phyloP scores from a whole-genome alignment of 352 stramenopile species.

The Phytophthora meadii region DNA sequence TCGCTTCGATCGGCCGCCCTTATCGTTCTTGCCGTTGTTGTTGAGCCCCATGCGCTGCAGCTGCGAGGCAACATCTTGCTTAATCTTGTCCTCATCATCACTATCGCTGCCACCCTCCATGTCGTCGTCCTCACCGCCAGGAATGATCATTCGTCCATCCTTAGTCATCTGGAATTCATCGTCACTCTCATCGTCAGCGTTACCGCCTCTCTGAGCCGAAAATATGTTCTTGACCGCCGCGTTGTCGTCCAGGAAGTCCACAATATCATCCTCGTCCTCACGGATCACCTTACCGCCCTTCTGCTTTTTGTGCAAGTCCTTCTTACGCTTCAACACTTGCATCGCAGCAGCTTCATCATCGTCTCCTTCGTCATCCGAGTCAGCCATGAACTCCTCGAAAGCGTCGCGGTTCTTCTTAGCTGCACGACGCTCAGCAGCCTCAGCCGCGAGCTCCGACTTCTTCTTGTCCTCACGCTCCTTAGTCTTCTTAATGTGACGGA shows the following conservation, averaged over 20 bases:
- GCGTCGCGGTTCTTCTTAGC: constrained; percentile 57
- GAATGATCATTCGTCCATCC: constrained; percentile 90
- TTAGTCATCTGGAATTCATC: constrained; percentile 92
- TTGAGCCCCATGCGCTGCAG: constrained; percentile 85
- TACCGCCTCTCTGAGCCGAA: constrained; percentile 31
- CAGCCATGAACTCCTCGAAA: constrained; percentile 87
- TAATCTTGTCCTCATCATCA: constrained; percentile 85
- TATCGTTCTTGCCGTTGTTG: constrained; percentile 47
- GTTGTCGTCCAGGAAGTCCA: constrained; percentile 93
- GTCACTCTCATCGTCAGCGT: constrained; percentile 62
- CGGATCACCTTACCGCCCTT: constrained; percentile 82
- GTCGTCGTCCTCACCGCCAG: constrained; percentile 58
- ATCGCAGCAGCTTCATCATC: constrained; percentile 82
- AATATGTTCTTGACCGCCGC: constrained; percentile 92
- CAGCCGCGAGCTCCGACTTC: constrained; percentile 73
- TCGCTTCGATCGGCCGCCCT: constrained; percentile 42
- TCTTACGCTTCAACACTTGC: constrained; percentile 83
- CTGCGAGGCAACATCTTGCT: constrained; percentile 82
- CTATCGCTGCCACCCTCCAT: constrained; percentile 54
- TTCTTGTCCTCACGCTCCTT: constrained; percentile 92
- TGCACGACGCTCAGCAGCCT: constrained; percentile 49
- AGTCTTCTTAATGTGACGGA: constrained; percentile 97
- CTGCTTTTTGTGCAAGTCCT: constrained; percentile 77
- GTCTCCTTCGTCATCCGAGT: constrained; percentile 84
- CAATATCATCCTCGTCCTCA: constrained; percentile 88